Conservation (phyloP, 345 rosid species). For the Populus tremula region DNA sequence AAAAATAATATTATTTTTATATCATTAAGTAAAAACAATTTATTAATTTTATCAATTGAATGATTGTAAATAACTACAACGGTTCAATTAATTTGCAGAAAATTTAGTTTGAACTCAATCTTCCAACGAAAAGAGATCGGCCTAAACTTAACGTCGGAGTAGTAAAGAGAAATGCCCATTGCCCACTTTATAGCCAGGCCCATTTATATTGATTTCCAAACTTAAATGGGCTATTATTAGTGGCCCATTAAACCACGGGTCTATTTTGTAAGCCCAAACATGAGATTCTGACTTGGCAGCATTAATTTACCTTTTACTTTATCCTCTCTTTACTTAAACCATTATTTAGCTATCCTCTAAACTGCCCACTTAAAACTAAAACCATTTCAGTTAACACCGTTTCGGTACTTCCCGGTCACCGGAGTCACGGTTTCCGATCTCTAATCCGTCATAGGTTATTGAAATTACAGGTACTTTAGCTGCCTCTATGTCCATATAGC, state of each 20-base stretch:
- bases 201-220: neutral
- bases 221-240: neutral
- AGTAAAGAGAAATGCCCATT: neutral
- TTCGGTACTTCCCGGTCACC: slow-evolving; percentile 3
- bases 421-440: neutral
- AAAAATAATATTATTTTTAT: too few relatives aligned
- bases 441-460: neutral
- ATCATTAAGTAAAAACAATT: too few relatives aligned
- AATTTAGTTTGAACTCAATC: too few relatives aligned
- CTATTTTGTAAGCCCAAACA: neutral
- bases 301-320: neutral
- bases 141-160: neutral
- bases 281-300: neutral
- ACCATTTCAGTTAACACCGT: neutral
- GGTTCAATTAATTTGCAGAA: too few relatives aligned
- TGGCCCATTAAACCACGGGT: neutral
- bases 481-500: neutral
- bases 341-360: neutral
- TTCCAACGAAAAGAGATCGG: neutral
- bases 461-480: neutral
- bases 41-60: too few relatives aligned
- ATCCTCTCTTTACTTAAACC: neutral
- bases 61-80: too few relatives aligned
- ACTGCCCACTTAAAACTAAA: neutral
- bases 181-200: neutral